Conservation (phyloP, 2,329 filamentous ascomycete genomes). For the Hypoxylon sp. region DNA sequence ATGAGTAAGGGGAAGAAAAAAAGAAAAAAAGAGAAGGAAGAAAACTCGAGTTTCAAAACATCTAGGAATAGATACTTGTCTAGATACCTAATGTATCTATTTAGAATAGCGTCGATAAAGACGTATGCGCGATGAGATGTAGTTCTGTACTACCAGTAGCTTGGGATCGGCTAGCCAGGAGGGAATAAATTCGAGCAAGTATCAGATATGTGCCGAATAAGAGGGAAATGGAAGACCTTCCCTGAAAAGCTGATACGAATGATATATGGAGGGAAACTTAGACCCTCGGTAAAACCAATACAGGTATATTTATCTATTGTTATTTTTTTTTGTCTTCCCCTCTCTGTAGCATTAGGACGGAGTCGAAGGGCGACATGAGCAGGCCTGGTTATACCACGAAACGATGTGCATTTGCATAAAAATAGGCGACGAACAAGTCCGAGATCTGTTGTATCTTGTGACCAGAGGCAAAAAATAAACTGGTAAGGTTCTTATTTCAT, state of each 20-base stretch:
- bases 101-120: too few relatives aligned
- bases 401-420: neutral
- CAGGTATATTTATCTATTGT: neutral
- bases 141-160: neutral
- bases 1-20: constrained; percentile 37
- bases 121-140: too few relatives aligned
- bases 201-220: neutral
- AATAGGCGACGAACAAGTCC: too few relatives aligned
- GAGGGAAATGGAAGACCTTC: neutral
- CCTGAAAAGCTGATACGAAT: neutral
- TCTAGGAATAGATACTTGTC: too few relatives aligned
- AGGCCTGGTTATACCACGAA: constrained; percentile 8
- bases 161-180: too few relatives aligned
- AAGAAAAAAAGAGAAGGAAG: neutral
- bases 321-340: too few relatives aligned
- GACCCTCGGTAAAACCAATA: neutral
- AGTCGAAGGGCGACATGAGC: constrained; percentile 4
- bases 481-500: too few relatives aligned
- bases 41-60: neutral
- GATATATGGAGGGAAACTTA: neutral
- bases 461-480: too few relatives aligned
- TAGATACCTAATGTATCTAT: too few relatives aligned
- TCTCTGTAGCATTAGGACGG: constrained; percentile 13
- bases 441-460: too few relatives aligned
- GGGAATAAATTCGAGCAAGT: too few relatives aligned